phyloP scores from a whole-genome alignment of 1,284 basidiomycete genomes.

The Earliella scabrosa region DNA sequence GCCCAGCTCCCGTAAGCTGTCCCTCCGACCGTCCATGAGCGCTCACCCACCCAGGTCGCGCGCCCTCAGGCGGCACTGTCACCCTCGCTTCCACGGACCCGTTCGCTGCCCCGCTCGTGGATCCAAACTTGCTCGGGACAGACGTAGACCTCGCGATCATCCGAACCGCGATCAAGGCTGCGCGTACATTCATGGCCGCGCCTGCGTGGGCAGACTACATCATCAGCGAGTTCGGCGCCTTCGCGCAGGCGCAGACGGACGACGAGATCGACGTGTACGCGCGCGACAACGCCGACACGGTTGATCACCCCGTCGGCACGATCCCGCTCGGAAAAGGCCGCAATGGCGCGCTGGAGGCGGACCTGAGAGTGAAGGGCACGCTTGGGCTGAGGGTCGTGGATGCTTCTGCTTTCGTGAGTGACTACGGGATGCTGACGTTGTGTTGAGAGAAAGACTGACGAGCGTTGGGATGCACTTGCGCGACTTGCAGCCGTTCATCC shows the following conservation, averaged over 20 bases:
- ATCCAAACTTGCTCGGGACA: conserved; percentile 24
- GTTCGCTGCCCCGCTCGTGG: conserved; percentile 29
- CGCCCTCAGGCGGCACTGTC: conserved; percentile 27
- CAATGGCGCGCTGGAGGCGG: conserved; percentile 53
- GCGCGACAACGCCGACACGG: conserved; percentile 17
- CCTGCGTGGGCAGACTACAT: conserved; percentile 23
- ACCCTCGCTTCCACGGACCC: conserved; percentile 26
- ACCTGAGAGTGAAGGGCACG: conserved; percentile 50
- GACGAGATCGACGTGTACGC: conserved; percentile 21
- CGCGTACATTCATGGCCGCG: conserved; percentile 16
- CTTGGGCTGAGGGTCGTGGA: conserved; percentile 30
- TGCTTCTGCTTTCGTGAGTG: conserved; percentile 32
- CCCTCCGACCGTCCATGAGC: neutral
- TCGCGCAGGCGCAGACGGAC: conserved; percentile 25
- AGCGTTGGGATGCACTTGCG: neutral
- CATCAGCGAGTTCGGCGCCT: conserved; percentile 14
- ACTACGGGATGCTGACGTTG: conserved; percentile 20
- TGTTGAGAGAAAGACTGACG: neutral
- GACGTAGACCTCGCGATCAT: conserved; percentile 21
- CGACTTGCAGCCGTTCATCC: conserved; percentile 11
- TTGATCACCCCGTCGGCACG: conserved; percentile 29
- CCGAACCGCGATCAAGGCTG: conserved; percentile 19
- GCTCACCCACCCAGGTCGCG: too few species aligned
- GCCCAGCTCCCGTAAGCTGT: conserved; percentile 40
- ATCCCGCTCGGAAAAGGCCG: conserved; percentile 23